Percentiles rank a stretch among this genome's conserved stretches.
Evolutionary conservation across 805 yeast species (phyloP).

Genomic region (Barnettozyma pratensis): DNA sequence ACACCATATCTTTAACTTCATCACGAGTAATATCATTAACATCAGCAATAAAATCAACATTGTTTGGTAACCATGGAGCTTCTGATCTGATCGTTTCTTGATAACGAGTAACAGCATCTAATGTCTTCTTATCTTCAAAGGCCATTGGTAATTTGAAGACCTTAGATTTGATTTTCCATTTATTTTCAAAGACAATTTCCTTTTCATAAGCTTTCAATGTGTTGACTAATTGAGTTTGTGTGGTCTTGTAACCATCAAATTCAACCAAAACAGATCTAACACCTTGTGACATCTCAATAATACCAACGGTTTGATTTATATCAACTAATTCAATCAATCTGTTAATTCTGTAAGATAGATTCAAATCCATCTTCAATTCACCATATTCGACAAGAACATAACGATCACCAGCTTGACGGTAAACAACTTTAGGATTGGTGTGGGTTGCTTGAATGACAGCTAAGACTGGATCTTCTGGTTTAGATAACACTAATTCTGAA

Average conservation of each 20-base stretch:
- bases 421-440: conserved; percentile 65
- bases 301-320: conserved; percentile 63
- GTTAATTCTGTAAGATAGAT: conserved; percentile 79
- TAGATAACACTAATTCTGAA: conserved; percentile 29
- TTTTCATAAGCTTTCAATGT: conserved; percentile 70
- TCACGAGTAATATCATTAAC: conserved; percentile 77
- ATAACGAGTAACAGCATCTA: conserved; percentile 87
- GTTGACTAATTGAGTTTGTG: conserved; percentile 58
- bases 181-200: conserved; percentile 64
- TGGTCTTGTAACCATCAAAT: conserved; percentile 57
- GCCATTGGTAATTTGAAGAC: conserved; percentile 89
- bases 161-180: conserved; percentile 85
- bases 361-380: conserved; percentile 79
- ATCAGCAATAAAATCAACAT: conserved; percentile 89
- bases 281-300: conserved; percentile 95
- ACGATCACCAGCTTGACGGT: conserved; percentile 97
- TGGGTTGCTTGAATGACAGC: conserved; percentile 41
- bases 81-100: conserved; percentile 87
- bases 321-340: conserved; percentile 71
- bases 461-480: conserved; percentile 68
- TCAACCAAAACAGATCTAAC: conserved; percentile 92
- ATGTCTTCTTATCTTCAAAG: conserved; percentile 85
- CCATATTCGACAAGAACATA: conserved; percentile 92
- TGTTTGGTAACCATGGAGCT: conserved; percentile 98
- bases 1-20: conserved; percentile 78